phyloP scores from a whole-genome alignment of 805 yeast genomes.

The Torulaspora delbrueckii region DNA sequence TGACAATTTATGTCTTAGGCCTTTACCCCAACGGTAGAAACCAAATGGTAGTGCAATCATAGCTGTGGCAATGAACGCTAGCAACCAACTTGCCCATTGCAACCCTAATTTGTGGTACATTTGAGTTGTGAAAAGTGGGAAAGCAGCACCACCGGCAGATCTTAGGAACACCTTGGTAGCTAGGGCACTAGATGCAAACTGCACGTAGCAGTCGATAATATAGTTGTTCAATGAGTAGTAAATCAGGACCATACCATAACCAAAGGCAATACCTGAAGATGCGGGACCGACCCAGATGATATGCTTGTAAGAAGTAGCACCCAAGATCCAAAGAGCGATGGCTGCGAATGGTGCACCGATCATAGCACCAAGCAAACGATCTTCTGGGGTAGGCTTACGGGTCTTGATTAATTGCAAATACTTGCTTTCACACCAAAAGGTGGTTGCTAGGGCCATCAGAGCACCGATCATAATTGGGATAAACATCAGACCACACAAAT shows the following conservation, averaged over 20 bases:
- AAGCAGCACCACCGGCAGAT: slow-evolving; percentile 82
- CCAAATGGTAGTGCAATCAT: slow-evolving; percentile 71
- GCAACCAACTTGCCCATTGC: slow-evolving; percentile 76
- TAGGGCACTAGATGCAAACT: slow-evolving; percentile 73
- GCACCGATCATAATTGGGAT: slow-evolving; percentile 92
- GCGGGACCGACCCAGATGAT: slow-evolving; percentile 78
- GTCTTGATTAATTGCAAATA: slow-evolving; percentile 49
- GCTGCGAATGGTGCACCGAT: slow-evolving; percentile 80
- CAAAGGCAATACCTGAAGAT: slow-evolving; percentile 73
- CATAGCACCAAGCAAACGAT: slow-evolving; percentile 75
- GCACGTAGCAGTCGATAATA: slow-evolving; percentile 84
- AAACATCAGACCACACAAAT: slow-evolving; percentile 77
- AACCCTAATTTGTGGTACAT: slow-evolving; percentile 72
- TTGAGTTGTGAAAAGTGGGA: slow-evolving; percentile 75
- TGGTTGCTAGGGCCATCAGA: slow-evolving; percentile 60
- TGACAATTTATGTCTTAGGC: slow-evolving; percentile 58
- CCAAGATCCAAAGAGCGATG: slow-evolving; percentile 70
- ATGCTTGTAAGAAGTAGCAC: slow-evolving; percentile 69
- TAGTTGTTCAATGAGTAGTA: slow-evolving; percentile 76
- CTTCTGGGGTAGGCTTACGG: slow-evolving; percentile 71
- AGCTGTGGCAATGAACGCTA: slow-evolving; percentile 72
- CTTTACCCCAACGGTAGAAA: slow-evolving; percentile 63
- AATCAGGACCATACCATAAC: slow-evolving; percentile 71
- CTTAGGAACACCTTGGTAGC: slow-evolving; percentile 79
- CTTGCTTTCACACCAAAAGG: slow-evolving; percentile 63